A percentile compares a stretch with the other conserved stretches of the same genome.
Conservation (phyloP, 768 basidiomycete genomes). For the Boletellus sp. region DNA sequence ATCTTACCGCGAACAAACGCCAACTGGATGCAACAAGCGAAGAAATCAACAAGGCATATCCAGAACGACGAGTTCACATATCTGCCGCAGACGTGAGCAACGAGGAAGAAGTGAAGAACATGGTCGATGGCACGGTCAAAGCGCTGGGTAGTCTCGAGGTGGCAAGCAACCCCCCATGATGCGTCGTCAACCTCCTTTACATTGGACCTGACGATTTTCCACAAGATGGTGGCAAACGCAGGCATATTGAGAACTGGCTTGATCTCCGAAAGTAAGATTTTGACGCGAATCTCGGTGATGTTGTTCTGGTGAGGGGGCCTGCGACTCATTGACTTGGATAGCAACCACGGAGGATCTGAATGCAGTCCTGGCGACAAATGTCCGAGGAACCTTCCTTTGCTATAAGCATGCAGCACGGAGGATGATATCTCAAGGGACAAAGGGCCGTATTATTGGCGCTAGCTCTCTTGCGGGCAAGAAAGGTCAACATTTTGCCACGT, state of each 20-base stretch:
- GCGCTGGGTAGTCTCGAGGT: constrained; percentile 33
- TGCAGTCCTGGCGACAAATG: constrained; percentile 35
- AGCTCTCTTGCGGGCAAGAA: constrained; percentile 36
- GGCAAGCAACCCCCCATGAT: constrained; percentile 16
- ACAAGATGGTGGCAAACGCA: constrained; percentile 19
- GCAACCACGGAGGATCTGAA: constrained; percentile 34
- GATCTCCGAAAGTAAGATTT: constrained; percentile 6
- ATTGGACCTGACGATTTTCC: constrained; percentile 3
- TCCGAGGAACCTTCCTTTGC: constrained; percentile 37
- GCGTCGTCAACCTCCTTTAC: not conserved
- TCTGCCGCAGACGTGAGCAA: constrained; percentile 25
- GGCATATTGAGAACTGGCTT: constrained; percentile 13
- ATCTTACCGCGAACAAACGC: constrained; percentile 23
- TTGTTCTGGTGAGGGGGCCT: not conserved
- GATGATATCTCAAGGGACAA: constrained; percentile 42
- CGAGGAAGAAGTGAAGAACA: constrained; percentile 30
- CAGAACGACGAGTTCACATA: constrained; percentile 7
- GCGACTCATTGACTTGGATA: constrained; percentile 9
- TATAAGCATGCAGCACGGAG: constrained; percentile 42
- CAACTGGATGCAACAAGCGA: constrained; percentile 13
- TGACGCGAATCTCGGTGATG: not conserved
- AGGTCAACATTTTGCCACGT: constrained; percentile 10
- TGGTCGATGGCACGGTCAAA: constrained; percentile 25
- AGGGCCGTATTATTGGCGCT: constrained; percentile 41
- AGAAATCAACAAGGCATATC: constrained; percentile 11